These are phyloP conservation scores for Immersiella caudata DNA, from an alignment of 495 filamentous ascomycete species.

Conservation along the genomic window DNA sequence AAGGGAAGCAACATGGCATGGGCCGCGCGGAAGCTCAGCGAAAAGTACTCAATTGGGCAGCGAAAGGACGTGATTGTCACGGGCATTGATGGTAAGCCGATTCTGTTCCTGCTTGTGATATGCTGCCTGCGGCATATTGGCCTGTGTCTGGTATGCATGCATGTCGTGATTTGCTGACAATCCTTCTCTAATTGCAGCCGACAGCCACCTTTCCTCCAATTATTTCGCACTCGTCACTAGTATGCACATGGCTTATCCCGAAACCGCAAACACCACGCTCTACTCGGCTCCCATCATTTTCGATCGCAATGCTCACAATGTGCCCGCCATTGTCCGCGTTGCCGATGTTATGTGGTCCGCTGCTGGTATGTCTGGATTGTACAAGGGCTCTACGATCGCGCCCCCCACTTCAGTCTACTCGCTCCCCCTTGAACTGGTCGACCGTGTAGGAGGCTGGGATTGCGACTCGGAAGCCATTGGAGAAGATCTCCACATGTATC, in stretches of 20 bases:
- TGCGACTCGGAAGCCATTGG: constrained; percentile 68
- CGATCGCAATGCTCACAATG: constrained; percentile 68
- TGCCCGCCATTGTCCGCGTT: constrained; percentile 66
- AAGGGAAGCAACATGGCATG: constrained; percentile 71
- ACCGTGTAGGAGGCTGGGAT: constrained; percentile 68
- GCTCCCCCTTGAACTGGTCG: constrained; percentile 61
- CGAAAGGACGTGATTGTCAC: constrained; percentile 66
- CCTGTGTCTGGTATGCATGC: constrained; percentile 20
- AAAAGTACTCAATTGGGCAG: constrained; percentile 53
- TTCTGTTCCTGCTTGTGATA: constrained; percentile 14
- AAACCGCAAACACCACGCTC: constrained; percentile 59
- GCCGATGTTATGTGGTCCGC: constrained; percentile 69
- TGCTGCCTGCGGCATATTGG: constrained; percentile 2
- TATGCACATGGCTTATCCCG: constrained; percentile 57
- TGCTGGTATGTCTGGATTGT: constrained; percentile 67
- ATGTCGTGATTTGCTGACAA: constrained; percentile 36
- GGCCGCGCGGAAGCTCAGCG: constrained; percentile 63
- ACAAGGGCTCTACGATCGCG: constrained; percentile 58
- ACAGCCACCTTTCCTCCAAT: constrained; percentile 66
- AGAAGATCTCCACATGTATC: constrained; percentile 74
- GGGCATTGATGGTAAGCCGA: constrained; percentile 65
- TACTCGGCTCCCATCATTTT: constrained; percentile 73
- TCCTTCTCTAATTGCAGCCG: constrained; percentile 49
- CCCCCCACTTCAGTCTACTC: constrained; percentile 74
- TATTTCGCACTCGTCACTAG: constrained; percentile 65